Evolutionary conservation across 371 early-diverging fungal genomes (phyloP), one percentile per base, ranked within the genome.

Genomic region (Cladochytrium tenue): DNA sequence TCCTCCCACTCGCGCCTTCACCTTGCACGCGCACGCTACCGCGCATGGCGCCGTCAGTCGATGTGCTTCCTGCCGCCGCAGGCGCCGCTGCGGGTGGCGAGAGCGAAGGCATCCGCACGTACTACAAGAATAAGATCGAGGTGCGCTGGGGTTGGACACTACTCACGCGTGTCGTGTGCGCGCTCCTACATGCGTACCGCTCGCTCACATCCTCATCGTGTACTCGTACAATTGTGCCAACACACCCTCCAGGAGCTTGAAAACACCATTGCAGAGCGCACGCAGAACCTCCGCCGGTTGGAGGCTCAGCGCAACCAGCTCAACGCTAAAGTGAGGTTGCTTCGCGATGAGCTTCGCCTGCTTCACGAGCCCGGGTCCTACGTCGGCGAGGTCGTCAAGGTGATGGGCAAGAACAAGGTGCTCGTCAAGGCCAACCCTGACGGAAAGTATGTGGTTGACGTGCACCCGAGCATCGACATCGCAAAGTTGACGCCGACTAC

Each of bases 391-490:
- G 97, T 99, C 20, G 92, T 97, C 36, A 99, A 99, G 78, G 87
- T 97, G 60, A 98, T 99, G 95, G 99, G 99, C 68, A 98, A 99
- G 84, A 95, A 93, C 70, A 95, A 96, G 77, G 98, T 96, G 15
- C 82, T 99, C 17, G 98, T 99, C 66, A 99, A 99, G 89, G 92
- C 95, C 26, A 91, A 97, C 75, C 96, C 98, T n/a, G 99, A 99
- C 81, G 99, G 99, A 63, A 99, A 99, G 83, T 95, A 96, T 74
- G 93, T 98, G 7, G 99, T 99, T 17, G 97, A 98, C 72, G 92
- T 99, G 87, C 88, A 64, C 78, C 68, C 91, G 0, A 87, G 89
- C 53, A 92, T 99, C 66, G 97, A 99, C 78, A 88, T 95, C 78
- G 83, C 91, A 63, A 85, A 88, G 72, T 87, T 99, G 35, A 95